These are phyloP conservation scores for Chalciporus sphaerocephalus DNA, from an alignment of 768 basidiomycete genomes.

Conservation along the genomic window DNA sequence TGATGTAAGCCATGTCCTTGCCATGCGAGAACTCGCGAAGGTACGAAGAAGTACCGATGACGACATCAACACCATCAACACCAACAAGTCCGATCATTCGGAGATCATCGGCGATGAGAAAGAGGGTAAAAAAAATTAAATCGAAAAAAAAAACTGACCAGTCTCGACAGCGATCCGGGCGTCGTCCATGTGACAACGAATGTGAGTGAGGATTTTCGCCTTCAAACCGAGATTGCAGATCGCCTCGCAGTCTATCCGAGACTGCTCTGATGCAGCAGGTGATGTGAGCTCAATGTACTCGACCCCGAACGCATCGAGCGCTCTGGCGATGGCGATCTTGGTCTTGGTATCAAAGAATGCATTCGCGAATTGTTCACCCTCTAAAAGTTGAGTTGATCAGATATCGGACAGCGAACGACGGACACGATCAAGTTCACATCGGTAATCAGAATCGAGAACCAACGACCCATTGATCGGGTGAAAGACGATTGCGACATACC, in stretches of 20 bases:
- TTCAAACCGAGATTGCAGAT: slow-evolving; percentile 99
- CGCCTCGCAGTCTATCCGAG: slow-evolving; percentile 88
- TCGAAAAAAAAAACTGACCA: slow-evolving; percentile 44
- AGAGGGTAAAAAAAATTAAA: background rate
- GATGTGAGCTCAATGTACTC: slow-evolving; percentile 99
- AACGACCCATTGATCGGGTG: background rate
- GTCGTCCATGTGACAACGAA: slow-evolving; percentile 99
- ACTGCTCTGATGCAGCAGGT: slow-evolving; percentile 95
- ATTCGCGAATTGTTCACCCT: slow-evolving; percentile 99
- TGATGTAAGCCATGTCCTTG: slow-evolving; percentile 99
- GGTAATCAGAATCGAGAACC: background rate
- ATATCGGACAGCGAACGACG: background rate
- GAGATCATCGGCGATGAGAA: slow-evolving; percentile 1
- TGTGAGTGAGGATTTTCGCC: slow-evolving; percentile 96
- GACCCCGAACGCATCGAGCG: slow-evolving; percentile 97
- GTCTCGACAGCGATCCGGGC: slow-evolving; percentile 98
- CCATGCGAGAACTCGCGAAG: slow-evolving; percentile 99
- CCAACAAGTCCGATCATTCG: slow-evolving; percentile 41
- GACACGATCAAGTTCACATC: background rate
- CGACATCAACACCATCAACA: slow-evolving; percentile 98
- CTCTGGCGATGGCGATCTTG: slow-evolving; percentile 98
- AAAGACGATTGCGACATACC: slow-evolving; percentile 45
- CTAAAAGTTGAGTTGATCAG: slow-evolving; percentile 38
- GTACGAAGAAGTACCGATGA: slow-evolving; percentile 99
- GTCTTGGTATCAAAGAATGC: slow-evolving; percentile 99